Percentiles rank a stretch among this genome's conserved stretches.
These are phyloP conservation scores for Puccinia novopanici DNA, from an alignment of 1,284 basidiomycete species.

Conservation along the genomic window DNA sequence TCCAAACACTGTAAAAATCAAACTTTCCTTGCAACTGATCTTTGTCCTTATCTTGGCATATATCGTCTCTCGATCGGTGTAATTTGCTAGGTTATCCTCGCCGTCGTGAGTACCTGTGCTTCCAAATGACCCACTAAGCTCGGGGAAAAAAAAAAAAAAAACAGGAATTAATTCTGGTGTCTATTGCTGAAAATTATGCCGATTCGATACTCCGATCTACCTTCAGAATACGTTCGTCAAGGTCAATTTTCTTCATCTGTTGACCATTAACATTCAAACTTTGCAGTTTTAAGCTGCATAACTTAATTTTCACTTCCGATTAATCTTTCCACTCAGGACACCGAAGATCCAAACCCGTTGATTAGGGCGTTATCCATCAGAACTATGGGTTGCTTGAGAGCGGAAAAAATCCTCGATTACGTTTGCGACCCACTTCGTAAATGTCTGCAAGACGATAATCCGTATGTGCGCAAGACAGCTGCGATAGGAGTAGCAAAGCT, in stretches of 20 bases:
- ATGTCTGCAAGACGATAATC: conserved; percentile 84
- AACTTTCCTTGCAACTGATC: conserved; percentile 57
- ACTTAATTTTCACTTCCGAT: background rate
- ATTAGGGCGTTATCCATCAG: conserved; percentile 88
- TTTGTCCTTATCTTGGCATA: background rate
- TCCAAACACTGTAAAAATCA: conserved; percentile 59
- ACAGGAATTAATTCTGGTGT: background rate
- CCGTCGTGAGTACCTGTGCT: conserved; percentile 41
- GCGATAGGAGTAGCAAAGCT: conserved; percentile 88
- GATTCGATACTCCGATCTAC: background rate
- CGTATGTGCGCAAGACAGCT: conserved; percentile 92
- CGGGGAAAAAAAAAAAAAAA: conserved; percentile 50
- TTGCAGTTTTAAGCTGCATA: background rate
- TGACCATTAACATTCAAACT: background rate
- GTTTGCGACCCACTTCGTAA: conserved; percentile 82
- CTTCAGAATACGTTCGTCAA: conserved; percentile 84
- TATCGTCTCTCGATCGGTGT: background rate
- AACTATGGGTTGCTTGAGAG: conserved; percentile 93
- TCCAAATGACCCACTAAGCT: conserved; percentile 19
- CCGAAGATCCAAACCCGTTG: conserved; percentile 84
- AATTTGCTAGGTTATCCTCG: conserved; percentile 42
- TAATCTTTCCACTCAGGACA: conserved; percentile 67
- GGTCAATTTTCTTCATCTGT: conserved; percentile 56
- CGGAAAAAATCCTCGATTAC: conserved; percentile 75
- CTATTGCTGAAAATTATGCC: conserved; percentile 2